Evolutionary conservation across 2,329 filamentous ascomycete species (phyloP).

Genomic region (Fusarium humuli): DNA sequence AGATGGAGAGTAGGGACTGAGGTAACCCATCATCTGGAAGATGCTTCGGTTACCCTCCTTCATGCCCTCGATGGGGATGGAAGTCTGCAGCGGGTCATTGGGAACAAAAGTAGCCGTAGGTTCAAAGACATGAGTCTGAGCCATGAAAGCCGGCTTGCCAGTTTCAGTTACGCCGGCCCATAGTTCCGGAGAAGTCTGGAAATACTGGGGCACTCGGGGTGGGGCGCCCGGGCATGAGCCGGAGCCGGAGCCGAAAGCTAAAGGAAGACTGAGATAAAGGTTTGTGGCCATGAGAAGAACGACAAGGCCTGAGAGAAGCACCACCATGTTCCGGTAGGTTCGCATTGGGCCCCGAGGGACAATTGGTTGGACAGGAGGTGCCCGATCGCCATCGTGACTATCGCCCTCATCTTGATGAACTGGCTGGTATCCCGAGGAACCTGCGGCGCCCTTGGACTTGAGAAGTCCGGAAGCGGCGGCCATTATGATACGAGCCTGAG

Average conservation of each 20-base stretch:
- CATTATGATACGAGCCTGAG: constrained; percentile 24
- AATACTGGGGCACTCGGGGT: constrained; percentile 68
- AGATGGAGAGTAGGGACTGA: constrained; percentile 77
- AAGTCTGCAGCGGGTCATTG: constrained; percentile 77
- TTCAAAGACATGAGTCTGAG: constrained; percentile 75
- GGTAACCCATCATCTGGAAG: constrained; percentile 74
- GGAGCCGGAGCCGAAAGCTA: constrained; percentile 42
- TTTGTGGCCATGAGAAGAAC: constrained; percentile 54
- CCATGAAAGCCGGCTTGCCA: constrained; percentile 75
- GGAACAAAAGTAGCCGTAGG: constrained; percentile 74
- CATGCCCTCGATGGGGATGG: constrained; percentile 72
- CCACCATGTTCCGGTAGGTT: constrained; percentile 48
- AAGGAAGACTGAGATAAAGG: constrained; percentile 53
- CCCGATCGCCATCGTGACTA: constrained; percentile 28
- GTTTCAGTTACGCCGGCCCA: constrained; percentile 77
- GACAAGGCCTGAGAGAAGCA: constrained; percentile 51
- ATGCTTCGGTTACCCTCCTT: constrained; percentile 70
- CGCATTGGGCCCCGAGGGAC: constrained; percentile 41
- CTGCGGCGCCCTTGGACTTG: constrained; percentile 29
- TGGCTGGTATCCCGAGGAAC: constrained; percentile 48
- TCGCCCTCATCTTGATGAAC: constrained; percentile 52
- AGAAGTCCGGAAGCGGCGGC: constrained; percentile 31
- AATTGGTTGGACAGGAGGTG: constrained; percentile 26
- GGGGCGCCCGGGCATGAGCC: constrained; percentile 49
- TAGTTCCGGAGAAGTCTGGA: constrained; percentile 70